Base-by-base conservation (phyloP, 805 yeast species). In the Saccharomyces eubayanus region DNA sequence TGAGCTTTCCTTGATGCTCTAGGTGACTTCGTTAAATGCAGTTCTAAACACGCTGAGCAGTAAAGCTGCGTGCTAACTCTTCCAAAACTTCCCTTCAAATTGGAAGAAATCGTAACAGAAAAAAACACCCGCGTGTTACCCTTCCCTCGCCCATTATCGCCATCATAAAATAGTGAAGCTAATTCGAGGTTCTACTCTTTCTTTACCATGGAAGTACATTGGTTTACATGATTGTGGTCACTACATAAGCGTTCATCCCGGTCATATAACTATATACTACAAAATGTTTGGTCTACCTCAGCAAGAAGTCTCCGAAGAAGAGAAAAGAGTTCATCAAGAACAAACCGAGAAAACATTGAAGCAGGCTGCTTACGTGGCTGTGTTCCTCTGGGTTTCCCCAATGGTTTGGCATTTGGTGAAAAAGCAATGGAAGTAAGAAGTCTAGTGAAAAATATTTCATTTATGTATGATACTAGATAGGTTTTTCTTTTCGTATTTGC, bases 311-410 rank as follows among this genome's bases (percentile, higher is more conserved):
- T 73, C 79, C 60, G 89, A 84, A 64, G 87, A 83, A 62, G 84
- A 83, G 70, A 84, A 80, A 74, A 83, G 78, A 66, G 67, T 77
- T 53, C 89, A 84, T 66, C 84, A 84, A 70, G 77, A 79, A 63
- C 78, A 77, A 61, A 82, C 88, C 51, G 73, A 76, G 63, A 75
- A 77, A 57, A 84, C 88, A 49, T 70, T 86, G 61, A 73, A 72
- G 61, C 72, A 77, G 48, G 88, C 91, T 27, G 83, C 81, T 48
- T 69, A 77, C 59, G 72, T 84, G 56, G 88, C 89, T 49, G 80
- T 83, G 56, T 82, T 83, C 24, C 76, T 86, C 64, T 86, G 77
- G 77, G 53, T 68, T 70, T 62, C 71, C 10, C 72, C 72, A 47
- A 57, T 68, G 53, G 62, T 65, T 31, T 67, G 70, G 68, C 61